phyloP scores from a whole-genome alignment of 495 filamentous ascomycete genomes.

The Penicillium steckii region DNA sequence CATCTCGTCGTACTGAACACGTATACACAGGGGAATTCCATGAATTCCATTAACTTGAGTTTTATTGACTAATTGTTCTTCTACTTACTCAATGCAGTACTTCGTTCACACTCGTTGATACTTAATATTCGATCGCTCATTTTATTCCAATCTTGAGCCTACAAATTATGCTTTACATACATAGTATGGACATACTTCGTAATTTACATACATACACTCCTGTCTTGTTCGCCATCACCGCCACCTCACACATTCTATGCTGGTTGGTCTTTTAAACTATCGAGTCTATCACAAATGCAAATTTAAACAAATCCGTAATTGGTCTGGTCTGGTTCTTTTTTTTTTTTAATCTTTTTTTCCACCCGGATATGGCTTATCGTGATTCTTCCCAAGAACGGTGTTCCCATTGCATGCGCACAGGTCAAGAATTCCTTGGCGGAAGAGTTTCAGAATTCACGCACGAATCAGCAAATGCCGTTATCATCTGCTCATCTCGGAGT shows the following conservation, averaged over 20 bases:
- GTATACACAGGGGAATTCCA: conserved; percentile 2
- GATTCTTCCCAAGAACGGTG: conserved; percentile 6
- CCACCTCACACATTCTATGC: conserved; percentile 11
- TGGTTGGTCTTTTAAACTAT: conserved; percentile 11
- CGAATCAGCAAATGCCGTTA: conserved; percentile 27
- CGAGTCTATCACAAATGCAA: conserved; percentile 28
- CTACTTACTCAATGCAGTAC: too few species aligned
- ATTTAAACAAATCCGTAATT: too few species aligned
- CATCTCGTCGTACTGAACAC: conserved; percentile 7
- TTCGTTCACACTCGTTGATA: too few species aligned
- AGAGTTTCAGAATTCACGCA: conserved; percentile 11
- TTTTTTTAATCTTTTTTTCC: too few species aligned
- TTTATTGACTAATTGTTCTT: neutral
- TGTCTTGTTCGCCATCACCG: conserved; percentile 9
- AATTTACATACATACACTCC: too few species aligned
- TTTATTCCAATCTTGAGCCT: too few species aligned
- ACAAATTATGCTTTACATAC: too few species aligned
- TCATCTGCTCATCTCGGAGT: conserved; percentile 18
- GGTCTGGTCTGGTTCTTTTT: too few species aligned
- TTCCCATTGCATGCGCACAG: conserved; percentile 16
- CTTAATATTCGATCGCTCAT: too few species aligned
- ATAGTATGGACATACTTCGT: too few species aligned
- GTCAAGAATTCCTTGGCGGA: conserved; percentile 4
- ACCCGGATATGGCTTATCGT: conserved; percentile 18
- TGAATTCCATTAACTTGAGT: conserved; percentile 3